These are phyloP conservation scores for Botrytis tulipae DNA, from an alignment of 2,329 filamentous ascomycete genomes.

Conservation along the genomic window DNA sequence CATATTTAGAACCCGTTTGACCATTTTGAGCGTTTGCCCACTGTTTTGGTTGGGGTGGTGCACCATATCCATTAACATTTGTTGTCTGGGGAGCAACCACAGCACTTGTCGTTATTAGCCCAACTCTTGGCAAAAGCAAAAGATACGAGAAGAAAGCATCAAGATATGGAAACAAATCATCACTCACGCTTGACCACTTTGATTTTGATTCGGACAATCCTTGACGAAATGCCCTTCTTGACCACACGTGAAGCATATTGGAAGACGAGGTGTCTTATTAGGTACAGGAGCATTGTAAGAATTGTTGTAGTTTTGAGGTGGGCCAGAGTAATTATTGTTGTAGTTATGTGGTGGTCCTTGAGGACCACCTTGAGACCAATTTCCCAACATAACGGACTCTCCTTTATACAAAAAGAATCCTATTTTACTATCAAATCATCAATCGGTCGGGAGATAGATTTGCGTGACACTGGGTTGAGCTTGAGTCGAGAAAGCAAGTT, in stretches of 20 bases:
- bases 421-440: conserved; percentile 26
- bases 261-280: conserved; percentile 30
- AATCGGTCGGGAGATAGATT: neutral
- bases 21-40: conserved; percentile 22
- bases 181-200: conserved; percentile 52
- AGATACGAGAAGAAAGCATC: conserved; percentile 10
- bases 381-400: conserved; percentile 29
- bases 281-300: conserved; percentile 17
- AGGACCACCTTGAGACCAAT: conserved; percentile 32
- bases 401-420: conserved; percentile 4
- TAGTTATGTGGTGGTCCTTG: conserved; percentile 22
- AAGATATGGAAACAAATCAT: conserved; percentile 6
- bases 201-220: conserved; percentile 52
- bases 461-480: neutral
- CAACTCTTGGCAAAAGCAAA: neutral
- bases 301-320: conserved; percentile 23
- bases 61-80: conserved; percentile 9
- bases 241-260: conserved; percentile 55
- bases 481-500: neutral
- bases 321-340: conserved; percentile 19
- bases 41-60: conserved; percentile 14
- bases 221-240: conserved; percentile 51
- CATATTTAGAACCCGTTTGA: conserved; percentile 23
- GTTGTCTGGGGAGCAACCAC: conserved; percentile 10
- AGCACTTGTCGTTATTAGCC: conserved; percentile 22